A percentile compares a stretch with the other conserved stretches of the same genome.
These are phyloP conservation scores for Phaseolus lunatus DNA, from an alignment of 306 rosid species.

Conservation along the genomic window DNA sequence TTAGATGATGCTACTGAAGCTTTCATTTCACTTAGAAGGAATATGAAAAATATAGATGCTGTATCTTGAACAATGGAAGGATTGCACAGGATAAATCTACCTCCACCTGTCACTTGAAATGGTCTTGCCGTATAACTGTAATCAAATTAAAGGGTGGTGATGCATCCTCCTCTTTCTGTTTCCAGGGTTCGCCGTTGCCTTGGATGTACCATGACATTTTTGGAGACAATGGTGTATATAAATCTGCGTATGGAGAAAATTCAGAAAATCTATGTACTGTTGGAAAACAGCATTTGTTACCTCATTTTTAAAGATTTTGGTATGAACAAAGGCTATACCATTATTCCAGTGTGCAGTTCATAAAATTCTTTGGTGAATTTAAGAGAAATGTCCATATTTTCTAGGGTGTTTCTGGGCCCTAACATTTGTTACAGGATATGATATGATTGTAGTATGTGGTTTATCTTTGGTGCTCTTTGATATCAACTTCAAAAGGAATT, in stretches of 20 bases:
- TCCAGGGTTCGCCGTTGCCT: constrained; percentile 68
- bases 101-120: constrained; percentile 62
- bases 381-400: no score
- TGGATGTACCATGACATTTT: constrained; percentile 79
- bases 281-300: not conserved
- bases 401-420: no score
- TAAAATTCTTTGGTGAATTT: no score
- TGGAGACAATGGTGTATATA: constrained; percentile 74
- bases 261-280: constrained; percentile 11
- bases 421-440: no score
- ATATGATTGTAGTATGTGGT: no score
- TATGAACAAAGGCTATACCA: no score
- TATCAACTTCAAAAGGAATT: no score
- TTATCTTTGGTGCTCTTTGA: no score
- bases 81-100: constrained; percentile 16
- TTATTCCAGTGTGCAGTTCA: no score
- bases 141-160: constrained; percentile 54
- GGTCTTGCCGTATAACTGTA: constrained; percentile 66
- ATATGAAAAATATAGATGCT: not conserved
- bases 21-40: constrained; percentile 28
- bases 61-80: constrained; percentile 19
- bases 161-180: constrained; percentile 69
- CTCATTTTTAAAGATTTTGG: no score
- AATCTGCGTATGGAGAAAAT: constrained; percentile 54
- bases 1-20: constrained; percentile 29